Evolutionary conservation across 495 filamentous ascomycete genomes (phyloP).

Genomic region (Podospora pseudopauciseta): DNA sequence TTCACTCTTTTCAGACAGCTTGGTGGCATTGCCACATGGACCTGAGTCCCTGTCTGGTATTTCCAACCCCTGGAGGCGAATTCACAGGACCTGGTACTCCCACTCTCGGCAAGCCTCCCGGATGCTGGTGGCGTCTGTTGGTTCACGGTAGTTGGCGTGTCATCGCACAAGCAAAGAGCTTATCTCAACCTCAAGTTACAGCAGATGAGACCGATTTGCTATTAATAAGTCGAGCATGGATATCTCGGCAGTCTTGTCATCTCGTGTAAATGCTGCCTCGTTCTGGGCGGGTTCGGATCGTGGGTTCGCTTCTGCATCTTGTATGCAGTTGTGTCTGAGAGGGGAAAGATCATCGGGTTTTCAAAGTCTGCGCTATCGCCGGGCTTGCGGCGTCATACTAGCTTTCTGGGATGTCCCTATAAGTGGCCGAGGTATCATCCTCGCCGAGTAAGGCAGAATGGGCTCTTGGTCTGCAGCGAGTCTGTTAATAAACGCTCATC

Average conservation of each 20-base stretch:
- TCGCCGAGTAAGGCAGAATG: not conserved
- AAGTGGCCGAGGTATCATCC: not conserved
- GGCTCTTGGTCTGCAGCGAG: not conserved
- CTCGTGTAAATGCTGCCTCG: too few species aligned
- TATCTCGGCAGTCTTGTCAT: not conserved
- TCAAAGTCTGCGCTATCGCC: too few species aligned
- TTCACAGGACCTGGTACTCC: not conserved
- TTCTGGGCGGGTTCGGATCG: not conserved
- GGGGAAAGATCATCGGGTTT: not conserved
- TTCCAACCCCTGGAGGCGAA: not conserved
- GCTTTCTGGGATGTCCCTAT: not conserved
- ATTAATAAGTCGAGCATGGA: not conserved
- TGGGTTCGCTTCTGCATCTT: not conserved
- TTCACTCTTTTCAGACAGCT: not conserved
- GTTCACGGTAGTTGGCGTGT: not conserved
- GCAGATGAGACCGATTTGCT: not conserved
- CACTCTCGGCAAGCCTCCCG: not conserved
- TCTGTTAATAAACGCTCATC: not conserved
- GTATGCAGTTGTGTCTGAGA: not conserved
- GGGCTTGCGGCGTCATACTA: not conserved
- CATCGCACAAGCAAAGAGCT: not conserved
- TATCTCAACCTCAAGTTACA: not conserved
- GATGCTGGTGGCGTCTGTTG: not conserved
- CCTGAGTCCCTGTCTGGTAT: not conserved
- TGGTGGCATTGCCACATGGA: not conserved